phyloP scores from a whole-genome alignment of 2,329 filamentous ascomycete species.

The Amauroascus niger region DNA sequence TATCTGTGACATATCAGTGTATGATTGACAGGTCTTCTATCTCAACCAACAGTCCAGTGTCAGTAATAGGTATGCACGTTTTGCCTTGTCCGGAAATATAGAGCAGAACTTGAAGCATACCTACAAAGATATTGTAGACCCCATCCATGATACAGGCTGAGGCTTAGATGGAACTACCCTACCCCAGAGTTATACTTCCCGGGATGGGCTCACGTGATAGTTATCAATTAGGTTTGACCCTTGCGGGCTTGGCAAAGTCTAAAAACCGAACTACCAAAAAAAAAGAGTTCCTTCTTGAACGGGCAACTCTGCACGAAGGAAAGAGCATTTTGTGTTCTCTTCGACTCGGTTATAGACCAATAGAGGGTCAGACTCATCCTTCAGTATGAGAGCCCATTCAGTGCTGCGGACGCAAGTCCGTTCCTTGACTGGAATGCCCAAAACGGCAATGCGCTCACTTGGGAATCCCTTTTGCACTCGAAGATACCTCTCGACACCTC shows the following conservation, averaged over 20 bases:
- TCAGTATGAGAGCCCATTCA: constrained; percentile 34
- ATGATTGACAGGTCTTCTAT: too few relatives aligned
- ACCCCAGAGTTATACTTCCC: too few relatives aligned
- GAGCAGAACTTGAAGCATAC: too few relatives aligned
- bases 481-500: constrained; percentile 34
- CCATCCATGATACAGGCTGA: too few relatives aligned
- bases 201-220: too few relatives aligned
- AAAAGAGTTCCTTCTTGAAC: neutral
- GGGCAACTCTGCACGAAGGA: neutral
- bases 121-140: too few relatives aligned
- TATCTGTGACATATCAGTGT: too few relatives aligned
- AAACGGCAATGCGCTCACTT: constrained; percentile 27
- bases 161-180: too few relatives aligned
- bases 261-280: constrained; percentile 9
- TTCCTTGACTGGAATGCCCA: constrained; percentile 31
- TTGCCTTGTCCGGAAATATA: too few relatives aligned
- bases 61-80: too few relatives aligned
- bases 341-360: constrained; percentile 1
- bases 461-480: constrained; percentile 30
- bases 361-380: neutral
- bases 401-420: constrained; percentile 33
- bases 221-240: neutral
- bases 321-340: constrained; percentile 6
- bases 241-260: constrained; percentile 8
- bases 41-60: too few relatives aligned